These are phyloP conservation scores for Hypholoma fasciculare DNA, from an alignment of 768 basidiomycete genomes.

Conservation along the genomic window DNA sequence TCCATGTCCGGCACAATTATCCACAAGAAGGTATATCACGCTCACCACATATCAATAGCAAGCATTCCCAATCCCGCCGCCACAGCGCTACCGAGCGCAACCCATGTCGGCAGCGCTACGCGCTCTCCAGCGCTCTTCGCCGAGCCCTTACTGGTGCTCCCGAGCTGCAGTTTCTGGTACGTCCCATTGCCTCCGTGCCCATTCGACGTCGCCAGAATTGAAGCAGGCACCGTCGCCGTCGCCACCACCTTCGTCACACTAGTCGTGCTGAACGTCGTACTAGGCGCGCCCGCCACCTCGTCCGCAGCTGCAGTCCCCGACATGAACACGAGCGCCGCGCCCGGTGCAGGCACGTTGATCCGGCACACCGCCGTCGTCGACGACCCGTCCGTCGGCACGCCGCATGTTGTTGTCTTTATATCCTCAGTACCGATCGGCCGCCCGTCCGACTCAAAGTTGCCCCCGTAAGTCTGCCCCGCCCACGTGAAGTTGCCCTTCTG, in stretches of 20 bases:
- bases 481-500: slow-evolving; percentile 61
- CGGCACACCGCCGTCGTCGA: slow-evolving; percentile 17
- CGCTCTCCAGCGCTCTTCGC: slow-evolving; percentile 45
- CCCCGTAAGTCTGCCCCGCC: slow-evolving; percentile 66
- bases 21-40: no score
- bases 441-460: slow-evolving; percentile 64
- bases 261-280: slow-evolving; percentile 53
- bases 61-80: no score
- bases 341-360: slow-evolving; percentile 13
- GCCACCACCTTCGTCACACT: slow-evolving; percentile 47
- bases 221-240: slow-evolving; percentile 54
- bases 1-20: no score
- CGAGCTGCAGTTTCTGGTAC: slow-evolving; percentile 71
- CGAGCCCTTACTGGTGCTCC: slow-evolving; percentile 30
- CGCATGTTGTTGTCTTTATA: slow-evolving; percentile 57
- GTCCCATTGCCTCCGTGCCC: slow-evolving; percentile 46
- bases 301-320: slow-evolving; percentile 36
- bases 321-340: slow-evolving; percentile 72
- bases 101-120: slow-evolving; percentile 42
- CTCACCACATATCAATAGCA: no score
- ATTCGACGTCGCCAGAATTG: slow-evolving; percentile 64
- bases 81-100: not conserved
- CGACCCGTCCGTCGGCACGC: slow-evolving; percentile 2
- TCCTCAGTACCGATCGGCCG: slow-evolving; percentile 50
- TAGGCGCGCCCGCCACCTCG: slow-evolving; percentile 27